These are phyloP conservation scores for Entomophthora muscae DNA, from an alignment of 371 early-diverging fungal species.

Conservation along the genomic window DNA sequence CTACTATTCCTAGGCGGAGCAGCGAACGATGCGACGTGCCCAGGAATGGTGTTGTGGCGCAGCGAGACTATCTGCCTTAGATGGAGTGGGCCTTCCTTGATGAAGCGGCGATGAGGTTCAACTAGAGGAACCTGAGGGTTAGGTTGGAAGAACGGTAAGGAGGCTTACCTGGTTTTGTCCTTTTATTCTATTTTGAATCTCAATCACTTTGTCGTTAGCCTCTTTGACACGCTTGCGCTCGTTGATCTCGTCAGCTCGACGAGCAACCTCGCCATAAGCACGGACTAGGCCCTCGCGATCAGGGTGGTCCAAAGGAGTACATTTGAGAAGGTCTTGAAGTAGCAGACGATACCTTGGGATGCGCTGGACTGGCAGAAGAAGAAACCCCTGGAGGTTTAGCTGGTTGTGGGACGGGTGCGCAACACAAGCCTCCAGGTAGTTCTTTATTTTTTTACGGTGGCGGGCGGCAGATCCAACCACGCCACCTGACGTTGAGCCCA, in stretches of 20 bases:
- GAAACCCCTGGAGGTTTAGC: conserved; percentile 45
- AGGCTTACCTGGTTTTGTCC: conserved; percentile 12
- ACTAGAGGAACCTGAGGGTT: conserved; percentile 21
- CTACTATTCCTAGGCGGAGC: neutral
- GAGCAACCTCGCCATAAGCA: conserved; percentile 36
- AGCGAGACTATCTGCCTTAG: conserved; percentile 15
- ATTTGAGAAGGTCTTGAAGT: conserved; percentile 36
- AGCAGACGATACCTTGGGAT: conserved; percentile 61
- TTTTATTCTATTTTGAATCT: conserved; percentile 25
- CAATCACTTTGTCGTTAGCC: conserved; percentile 21
- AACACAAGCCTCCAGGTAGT: conserved; percentile 14
- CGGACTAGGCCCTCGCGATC: conserved; percentile 31
- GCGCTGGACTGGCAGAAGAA: conserved; percentile 66
- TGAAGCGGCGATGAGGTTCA: conserved; percentile 26
- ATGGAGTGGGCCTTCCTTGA: conserved; percentile 22
- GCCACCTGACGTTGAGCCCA: conserved; percentile 6
- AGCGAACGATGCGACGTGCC: neutral
- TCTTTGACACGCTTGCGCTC: conserved; percentile 41
- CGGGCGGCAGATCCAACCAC: conserved; percentile 10
- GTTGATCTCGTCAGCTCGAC: conserved; percentile 44
- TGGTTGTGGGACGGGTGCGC: conserved; percentile 33
- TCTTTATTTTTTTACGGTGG: conserved; percentile 18
- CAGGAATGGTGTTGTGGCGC: conserved; percentile 11
- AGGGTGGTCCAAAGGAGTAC: conserved; percentile 35
- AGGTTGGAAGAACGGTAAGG: neutral